Evolutionary conservation across 352 stramenopile genomes (phyloP), one percentile per base, ranked within the genome.

Genomic region (Globisporangium nunn): DNA sequence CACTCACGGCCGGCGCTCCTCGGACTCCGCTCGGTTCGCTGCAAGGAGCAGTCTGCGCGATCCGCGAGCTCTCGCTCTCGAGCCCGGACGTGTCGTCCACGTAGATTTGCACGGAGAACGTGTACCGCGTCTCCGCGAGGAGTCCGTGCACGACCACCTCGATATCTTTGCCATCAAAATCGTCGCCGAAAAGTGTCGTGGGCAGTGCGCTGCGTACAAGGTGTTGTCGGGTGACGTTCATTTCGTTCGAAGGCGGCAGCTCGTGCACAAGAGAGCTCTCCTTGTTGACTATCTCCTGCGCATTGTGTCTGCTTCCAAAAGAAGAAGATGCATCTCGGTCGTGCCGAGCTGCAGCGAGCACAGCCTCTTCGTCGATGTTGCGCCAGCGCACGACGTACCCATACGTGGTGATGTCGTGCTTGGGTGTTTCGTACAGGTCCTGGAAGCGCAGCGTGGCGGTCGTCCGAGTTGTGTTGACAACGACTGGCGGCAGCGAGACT

Each of bases 81-180:
- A 83, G 60, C 1, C 79, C 83, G 37, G 67, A 56, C 2, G 67
- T 71, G 23, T 87, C 78, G 10, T 73, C 81, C 8, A 91, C 68
- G 52, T 75, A 73, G 30, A 91, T 69, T n/a, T 78, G 81, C 23
- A 93, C 68, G 2, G 71, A 71, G 63, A 93, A 90, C 29, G 71
- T 71, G 60, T 93, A 93, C n/a, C 62, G 54, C 1, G 71, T 82
- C 57, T 90, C 81, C 0, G 83, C 63, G 31, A 63, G 46, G 4
- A 93, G 66, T 0, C 76, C 79, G 10, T 40, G 55, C 41, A 91
- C 69, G 17, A 77, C 58, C 14, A 66, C 74, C 58, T 91, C 68
- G 43, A 93, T 86, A 46, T 88, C 76, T 43, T 75, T 76, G n/a
- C 83, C 81, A 57, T 91, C 81, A 52, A 91, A 90, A 37, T 85